These are phyloP conservation scores for Colletotrichum chlorophyti DNA, from an alignment of 2,329 filamentous ascomycete species.

Conservation along the genomic window DNA sequence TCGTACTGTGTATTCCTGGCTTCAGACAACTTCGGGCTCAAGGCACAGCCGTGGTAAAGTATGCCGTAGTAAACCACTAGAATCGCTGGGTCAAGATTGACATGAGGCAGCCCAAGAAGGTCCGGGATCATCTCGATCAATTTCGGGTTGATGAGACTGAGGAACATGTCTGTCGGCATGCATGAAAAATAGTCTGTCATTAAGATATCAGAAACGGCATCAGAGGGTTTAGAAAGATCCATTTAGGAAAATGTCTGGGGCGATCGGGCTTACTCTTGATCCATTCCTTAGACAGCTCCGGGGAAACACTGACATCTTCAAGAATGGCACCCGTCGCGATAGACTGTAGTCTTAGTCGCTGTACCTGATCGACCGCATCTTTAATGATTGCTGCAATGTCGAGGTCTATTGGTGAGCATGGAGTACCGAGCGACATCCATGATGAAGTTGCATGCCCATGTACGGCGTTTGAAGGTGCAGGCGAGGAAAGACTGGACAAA, in stretches of 20 bases:
- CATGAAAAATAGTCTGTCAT: slow-evolving; percentile 36
- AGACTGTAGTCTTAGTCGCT: slow-evolving; percentile 33
- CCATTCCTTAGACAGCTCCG: slow-evolving; percentile 37
- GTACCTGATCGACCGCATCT: slow-evolving; percentile 37
- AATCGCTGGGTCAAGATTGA: slow-evolving; percentile 38
- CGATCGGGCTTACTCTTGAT: slow-evolving; percentile 32
- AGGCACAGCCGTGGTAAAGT: slow-evolving; percentile 35
- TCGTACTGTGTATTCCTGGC: neutral
- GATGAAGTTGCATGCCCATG: neutral
- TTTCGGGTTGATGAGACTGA: slow-evolving; percentile 34
- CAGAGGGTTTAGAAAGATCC: fast-evolving
- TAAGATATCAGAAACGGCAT: neutral
- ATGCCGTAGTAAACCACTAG: slow-evolving; percentile 39
- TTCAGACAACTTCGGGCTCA: neutral
- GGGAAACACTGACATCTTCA: slow-evolving; percentile 33
- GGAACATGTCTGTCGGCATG: slow-evolving; percentile 38
- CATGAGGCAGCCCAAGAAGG: slow-evolving; percentile 35
- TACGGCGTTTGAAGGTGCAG: neutral
- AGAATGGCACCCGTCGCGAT: slow-evolving; percentile 33
- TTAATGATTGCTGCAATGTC: slow-evolving; percentile 35
- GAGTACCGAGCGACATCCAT: slow-evolving; percentile 5
- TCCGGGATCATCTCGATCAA: slow-evolving; percentile 39
- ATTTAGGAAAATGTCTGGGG: neutral
- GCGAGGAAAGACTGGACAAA: slow-evolving; percentile 29
- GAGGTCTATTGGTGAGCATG: neutral